Evolutionary conservation across 805 yeast species (phyloP).

Genomic region (Clavispora santaluciae): DNA sequence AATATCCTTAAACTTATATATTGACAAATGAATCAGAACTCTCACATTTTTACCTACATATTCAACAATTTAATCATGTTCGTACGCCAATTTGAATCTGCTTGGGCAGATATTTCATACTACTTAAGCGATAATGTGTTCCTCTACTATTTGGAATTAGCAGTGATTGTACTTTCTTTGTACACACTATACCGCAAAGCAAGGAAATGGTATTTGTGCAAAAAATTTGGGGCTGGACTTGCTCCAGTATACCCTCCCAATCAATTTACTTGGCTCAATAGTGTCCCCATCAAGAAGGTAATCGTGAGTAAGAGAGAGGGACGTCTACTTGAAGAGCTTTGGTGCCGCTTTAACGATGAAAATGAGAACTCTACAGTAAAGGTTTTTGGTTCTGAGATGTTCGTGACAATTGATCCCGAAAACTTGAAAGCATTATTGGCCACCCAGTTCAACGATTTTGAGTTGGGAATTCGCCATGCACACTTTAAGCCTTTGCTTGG

Average conservation of each 20-base stretch:
- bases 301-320: constrained; percentile 5
- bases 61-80: background rate
- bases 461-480: constrained; percentile 28
- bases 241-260: background rate
- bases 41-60: no score
- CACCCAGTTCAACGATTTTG: constrained; percentile 35
- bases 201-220: background rate
- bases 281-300: background rate
- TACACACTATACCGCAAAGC: background rate
- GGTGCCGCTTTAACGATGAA: constrained; percentile 6
- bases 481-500: constrained; percentile 31
- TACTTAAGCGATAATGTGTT: background rate
- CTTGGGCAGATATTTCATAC: background rate
- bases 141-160: background rate
- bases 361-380: constrained; percentile 6
- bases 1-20: background rate
- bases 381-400: constrained; percentile 2
- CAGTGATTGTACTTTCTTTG: background rate
- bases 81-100: background rate
- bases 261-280: background rate
- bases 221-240: background rate
- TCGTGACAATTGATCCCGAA: constrained; percentile 30
- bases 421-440: constrained; percentile 34
- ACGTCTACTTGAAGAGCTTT: constrained; percentile 5
- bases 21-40: background rate